Evolutionary conservation across 352 stramenopile genomes (phyloP).

Genomic region (Pythium apleroticum): DNA sequence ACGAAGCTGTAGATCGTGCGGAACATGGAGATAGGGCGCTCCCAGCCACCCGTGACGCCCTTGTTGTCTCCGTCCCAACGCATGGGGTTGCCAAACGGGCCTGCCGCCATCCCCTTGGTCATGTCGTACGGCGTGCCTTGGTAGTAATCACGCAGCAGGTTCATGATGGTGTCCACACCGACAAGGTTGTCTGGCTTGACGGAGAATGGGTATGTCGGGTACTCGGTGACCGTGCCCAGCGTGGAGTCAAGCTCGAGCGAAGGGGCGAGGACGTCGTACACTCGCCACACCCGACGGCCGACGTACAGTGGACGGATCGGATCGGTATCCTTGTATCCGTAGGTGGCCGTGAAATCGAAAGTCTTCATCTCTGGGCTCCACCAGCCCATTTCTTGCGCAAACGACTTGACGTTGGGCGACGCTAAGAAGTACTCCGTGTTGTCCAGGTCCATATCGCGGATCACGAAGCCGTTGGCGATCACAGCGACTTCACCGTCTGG

Average conservation of each 20-base stretch:
- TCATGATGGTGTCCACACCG: conserved; percentile 56
- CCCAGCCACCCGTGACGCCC: conserved; percentile 56
- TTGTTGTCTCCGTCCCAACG: conserved; percentile 59
- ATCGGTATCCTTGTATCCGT: conserved; percentile 39
- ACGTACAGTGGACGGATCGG: conserved; percentile 43
- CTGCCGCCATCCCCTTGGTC: conserved; percentile 64
- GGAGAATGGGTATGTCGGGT: conserved; percentile 69
- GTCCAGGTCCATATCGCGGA: conserved; percentile 70
- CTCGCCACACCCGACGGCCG: conserved; percentile 75
- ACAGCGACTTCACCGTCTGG: conserved; percentile 78
- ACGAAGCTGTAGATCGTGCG: conserved; percentile 82
- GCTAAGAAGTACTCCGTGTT: conserved; percentile 78
- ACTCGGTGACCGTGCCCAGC: conserved; percentile 36
- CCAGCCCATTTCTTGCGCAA: conserved; percentile 73
- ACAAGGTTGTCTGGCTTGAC: conserved; percentile 58
- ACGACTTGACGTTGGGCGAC: conserved; percentile 66
- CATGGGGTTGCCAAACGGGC: conserved; percentile 87
- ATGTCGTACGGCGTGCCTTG: conserved; percentile 81
- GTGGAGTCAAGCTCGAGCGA: conserved; percentile 54
- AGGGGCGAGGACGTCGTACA: conserved; percentile 60
- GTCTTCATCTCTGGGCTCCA: conserved; percentile 41
- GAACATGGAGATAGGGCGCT: conserved; percentile 88
- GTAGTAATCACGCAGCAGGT: conserved; percentile 84
- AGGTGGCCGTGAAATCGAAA: conserved; percentile 49
- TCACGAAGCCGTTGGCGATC: conserved; percentile 90